phyloP scores from a whole-genome alignment of 2,329 filamentous ascomycete genomes.

The Alternaria gansuensis region DNA sequence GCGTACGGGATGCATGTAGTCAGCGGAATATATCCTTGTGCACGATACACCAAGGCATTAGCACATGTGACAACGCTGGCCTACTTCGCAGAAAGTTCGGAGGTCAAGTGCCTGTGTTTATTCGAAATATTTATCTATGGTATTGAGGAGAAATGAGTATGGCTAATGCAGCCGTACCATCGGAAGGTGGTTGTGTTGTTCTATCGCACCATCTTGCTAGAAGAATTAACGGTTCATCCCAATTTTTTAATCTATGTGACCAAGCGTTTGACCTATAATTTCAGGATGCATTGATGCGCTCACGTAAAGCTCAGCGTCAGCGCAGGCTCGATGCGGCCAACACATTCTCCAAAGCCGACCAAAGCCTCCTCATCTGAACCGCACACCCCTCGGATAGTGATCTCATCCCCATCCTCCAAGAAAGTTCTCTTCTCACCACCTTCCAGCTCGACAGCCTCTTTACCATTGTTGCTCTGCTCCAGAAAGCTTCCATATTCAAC shows the following conservation, averaged over 20 bases:
- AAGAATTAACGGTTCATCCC: neutral
- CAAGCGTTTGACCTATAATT: neutral
- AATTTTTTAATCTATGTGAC: neutral
- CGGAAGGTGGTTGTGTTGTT: neutral
- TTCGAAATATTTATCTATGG: neutral
- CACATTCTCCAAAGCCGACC: slow-evolving; percentile 80
- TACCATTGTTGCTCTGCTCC: slow-evolving; percentile 76
- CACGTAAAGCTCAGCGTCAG: slow-evolving; percentile 35
- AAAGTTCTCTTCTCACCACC: slow-evolving; percentile 75
- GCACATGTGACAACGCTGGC: neutral
- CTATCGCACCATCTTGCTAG: neutral
- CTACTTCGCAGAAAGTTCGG: neutral
- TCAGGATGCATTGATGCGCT: neutral
- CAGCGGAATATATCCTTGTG: slow-evolving; percentile 1
- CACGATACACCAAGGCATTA: neutral
- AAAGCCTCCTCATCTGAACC: slow-evolving; percentile 69
- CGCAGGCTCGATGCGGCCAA: slow-evolving; percentile 65
- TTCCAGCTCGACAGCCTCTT: slow-evolving; percentile 67
- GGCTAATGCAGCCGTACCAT: neutral
- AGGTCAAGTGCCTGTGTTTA: no score
- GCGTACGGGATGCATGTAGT: neutral
- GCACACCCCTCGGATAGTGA: slow-evolving; percentile 72
- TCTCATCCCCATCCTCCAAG: slow-evolving; percentile 76
- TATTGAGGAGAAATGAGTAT: neutral
- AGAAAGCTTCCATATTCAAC: slow-evolving; percentile 72